Conservation (phyloP, 768 basidiomycete species). For the Lepiota brunneoincarnata region DNA sequence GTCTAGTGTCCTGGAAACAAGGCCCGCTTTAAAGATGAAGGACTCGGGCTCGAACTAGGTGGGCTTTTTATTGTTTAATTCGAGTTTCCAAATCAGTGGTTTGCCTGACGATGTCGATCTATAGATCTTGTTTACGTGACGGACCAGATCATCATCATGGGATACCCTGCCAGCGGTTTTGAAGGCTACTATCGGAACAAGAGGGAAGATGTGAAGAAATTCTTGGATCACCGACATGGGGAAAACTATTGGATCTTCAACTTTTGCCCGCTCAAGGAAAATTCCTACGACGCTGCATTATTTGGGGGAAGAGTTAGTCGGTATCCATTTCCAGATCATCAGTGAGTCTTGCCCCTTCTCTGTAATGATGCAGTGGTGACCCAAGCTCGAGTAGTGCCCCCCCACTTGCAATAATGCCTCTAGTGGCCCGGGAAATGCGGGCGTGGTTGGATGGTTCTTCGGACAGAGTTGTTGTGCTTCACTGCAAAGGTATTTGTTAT, state of each 20-base stretch:
- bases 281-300: slow-evolving; percentile 66
- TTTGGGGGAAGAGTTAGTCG: slow-evolving; percentile 78
- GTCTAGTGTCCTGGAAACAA: slow-evolving; percentile 82
- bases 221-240: slow-evolving; percentile 71
- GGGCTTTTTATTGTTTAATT: slow-evolving; percentile 12
- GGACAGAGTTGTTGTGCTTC: slow-evolving; percentile 74
- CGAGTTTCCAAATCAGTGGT: slow-evolving; percentile 5
- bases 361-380: not conserved
- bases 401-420: slow-evolving; percentile 69
- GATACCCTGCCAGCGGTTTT: slow-evolving; percentile 79
- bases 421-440: slow-evolving; percentile 72
- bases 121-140: slow-evolving; percentile 68
- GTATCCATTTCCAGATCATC: slow-evolving; percentile 90
- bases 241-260: slow-evolving; percentile 88
- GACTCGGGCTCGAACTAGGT: slow-evolving; percentile 71
- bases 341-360: slow-evolving; percentile 45
- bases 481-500: slow-evolving; percentile 72
- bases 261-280: slow-evolving; percentile 80
- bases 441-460: slow-evolving; percentile 65
- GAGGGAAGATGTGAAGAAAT: slow-evolving; percentile 70
- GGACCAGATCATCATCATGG: slow-evolving; percentile 75
- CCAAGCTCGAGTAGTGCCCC: slow-evolving; percentile 50
- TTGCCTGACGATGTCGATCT: not conserved
- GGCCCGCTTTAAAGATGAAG: slow-evolving; percentile 68
- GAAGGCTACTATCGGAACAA: slow-evolving; percentile 81